A percentile compares a stretch with the other conserved stretches of the same genome.
phyloP scores from a whole-genome alignment of 2,329 filamentous ascomycete species.

The Sordariomycetes sp. region DNA sequence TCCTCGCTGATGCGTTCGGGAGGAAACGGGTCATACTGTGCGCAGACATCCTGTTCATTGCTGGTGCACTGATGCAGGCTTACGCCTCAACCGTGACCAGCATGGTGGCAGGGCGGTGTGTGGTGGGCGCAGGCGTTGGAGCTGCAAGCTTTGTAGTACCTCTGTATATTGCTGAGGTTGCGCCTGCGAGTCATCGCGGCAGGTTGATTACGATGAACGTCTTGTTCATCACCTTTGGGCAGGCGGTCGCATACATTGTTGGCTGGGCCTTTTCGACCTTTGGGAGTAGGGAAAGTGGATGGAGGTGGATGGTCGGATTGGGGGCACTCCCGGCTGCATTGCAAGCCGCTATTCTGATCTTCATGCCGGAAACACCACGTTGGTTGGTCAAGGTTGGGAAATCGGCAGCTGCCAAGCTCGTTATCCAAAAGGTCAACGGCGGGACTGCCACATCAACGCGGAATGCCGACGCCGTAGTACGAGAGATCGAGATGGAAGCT shows the following conservation, averaged over 20 bases:
- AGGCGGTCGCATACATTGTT: constrained; percentile 79
- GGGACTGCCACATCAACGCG: constrained; percentile 27
- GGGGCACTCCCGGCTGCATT: constrained; percentile 68
- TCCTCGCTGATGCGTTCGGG: constrained; percentile 53
- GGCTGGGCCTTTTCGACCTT: constrained; percentile 65
- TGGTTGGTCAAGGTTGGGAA: constrained; percentile 70
- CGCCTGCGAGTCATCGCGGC: constrained; percentile 67
- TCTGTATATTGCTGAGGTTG: constrained; percentile 80
- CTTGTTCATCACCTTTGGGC: constrained; percentile 78
- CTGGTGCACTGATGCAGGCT: constrained; percentile 59
- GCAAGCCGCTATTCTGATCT: constrained; percentile 58
- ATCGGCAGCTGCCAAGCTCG: constrained; percentile 49
- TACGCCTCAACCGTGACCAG: constrained; percentile 42
- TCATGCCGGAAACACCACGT: constrained; percentile 81
- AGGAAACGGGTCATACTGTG: constrained; percentile 54
- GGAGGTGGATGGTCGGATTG: constrained; percentile 88
- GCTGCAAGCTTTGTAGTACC: constrained; percentile 76
- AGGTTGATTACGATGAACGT: constrained; percentile 73
- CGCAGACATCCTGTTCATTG: constrained; percentile 58
- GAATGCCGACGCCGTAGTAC: constrained; percentile 51
- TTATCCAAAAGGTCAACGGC: constrained; percentile 60
- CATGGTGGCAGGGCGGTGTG: constrained; percentile 60
- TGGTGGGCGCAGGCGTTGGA: constrained; percentile 67
- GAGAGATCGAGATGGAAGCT: constrained; percentile 65
- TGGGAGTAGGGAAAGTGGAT: constrained; percentile 47